Evolutionary conservation across 148 eudicot species (phyloP).

Genomic region (Rhododendron griersonianum): DNA sequence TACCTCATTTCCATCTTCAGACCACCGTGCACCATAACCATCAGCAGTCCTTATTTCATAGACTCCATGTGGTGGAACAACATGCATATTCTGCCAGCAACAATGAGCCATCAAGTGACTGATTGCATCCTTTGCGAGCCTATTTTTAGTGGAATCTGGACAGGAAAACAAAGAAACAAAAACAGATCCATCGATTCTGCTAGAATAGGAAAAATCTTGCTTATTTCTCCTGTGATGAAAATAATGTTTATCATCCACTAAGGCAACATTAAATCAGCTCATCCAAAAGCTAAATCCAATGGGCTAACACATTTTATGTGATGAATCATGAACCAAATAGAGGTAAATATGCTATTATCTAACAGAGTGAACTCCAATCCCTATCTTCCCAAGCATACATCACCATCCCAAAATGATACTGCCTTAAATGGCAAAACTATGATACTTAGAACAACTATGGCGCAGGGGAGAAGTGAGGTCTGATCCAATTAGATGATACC

Average conservation of each 20-base stretch:
- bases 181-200: neutral
- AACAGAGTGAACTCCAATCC: neutral
- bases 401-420: neutral
- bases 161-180: conserved; percentile 12
- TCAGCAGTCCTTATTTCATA: conserved; percentile 67
- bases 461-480: too few species aligned
- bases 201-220: neutral
- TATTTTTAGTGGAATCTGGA: conserved; percentile 66
- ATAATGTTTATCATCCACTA: neutral
- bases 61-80: conserved; percentile 66
- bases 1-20: conserved; percentile 69
- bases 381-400: neutral
- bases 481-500: too few species aligned
- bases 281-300: neutral
- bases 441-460: neutral
- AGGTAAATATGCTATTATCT: neutral
- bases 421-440: neutral
- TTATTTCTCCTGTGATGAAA: neutral
- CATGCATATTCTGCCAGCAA: conserved; percentile 75
- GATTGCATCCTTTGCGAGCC: conserved; percentile 49
- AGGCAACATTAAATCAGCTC: neutral
- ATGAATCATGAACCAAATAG: neutral
- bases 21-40: conserved; percentile 96
- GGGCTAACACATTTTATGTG: neutral
- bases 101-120: conserved; percentile 35